Evolutionary conservation across 371 early-diverging fungal species (phyloP).

Genomic region (Capillidium heterosporum): DNA sequence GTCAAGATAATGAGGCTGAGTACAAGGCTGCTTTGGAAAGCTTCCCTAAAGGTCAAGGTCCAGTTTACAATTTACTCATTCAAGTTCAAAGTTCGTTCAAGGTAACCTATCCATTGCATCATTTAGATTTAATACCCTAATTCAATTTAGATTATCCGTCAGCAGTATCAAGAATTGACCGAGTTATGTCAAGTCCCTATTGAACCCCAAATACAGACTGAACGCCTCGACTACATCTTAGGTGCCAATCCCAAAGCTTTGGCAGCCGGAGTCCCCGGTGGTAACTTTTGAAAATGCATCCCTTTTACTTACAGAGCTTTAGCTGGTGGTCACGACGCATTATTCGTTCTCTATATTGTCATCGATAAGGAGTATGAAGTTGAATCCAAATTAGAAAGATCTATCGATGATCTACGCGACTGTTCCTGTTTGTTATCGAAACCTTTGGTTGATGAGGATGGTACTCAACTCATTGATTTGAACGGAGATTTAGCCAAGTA

Average conservation of each 20-base stretch:
- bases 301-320: not conserved
- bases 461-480: no score
- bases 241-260: constrained; percentile 47
- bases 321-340: constrained; percentile 96
- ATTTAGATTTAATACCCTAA: not conserved
- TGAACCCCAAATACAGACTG: constrained; percentile 76
- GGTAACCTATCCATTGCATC: not conserved
- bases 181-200: constrained; percentile 56
- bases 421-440: no score
- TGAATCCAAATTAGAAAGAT: no score
- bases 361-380: not conserved
- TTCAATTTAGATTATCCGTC: constrained; percentile 12
- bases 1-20: not conserved
- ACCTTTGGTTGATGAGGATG: no score
- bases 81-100: constrained; percentile 9
- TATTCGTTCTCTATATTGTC: constrained; percentile 49
- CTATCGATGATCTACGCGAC: no score
- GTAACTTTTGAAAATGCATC: constrained; percentile 16
- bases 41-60: not conserved
- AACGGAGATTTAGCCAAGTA: no score
- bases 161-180: constrained; percentile 51
- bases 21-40: not conserved
- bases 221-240: constrained; percentile 58
- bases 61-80: not conserved
- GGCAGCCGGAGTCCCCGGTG: constrained; percentile 89